Evolutionary conservation across 1,139 yeast genomes (phyloP), one percentile per base, ranked within the genome.

Genomic region (Yamadazyma dendronema): DNA sequence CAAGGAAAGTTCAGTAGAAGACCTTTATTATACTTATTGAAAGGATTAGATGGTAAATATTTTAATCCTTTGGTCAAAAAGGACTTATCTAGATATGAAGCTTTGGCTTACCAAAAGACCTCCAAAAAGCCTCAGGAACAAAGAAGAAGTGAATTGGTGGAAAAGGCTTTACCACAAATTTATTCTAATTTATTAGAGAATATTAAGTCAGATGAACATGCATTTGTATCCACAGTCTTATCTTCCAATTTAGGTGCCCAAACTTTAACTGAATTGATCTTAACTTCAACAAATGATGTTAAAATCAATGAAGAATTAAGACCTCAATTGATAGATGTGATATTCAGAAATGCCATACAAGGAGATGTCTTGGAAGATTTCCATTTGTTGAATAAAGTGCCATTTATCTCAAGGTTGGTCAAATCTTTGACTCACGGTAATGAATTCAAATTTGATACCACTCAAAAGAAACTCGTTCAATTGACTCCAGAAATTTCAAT

Each of bases 111-210:
- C 47, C 57, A 70, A 45, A 77, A 77, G 42, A 85, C 95, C 2
- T 81, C 96, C 23, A 92, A 90, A 62, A 92, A 92, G 62, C 94
- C 89, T 27, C 84, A 82, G 56, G 81, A 75, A 6, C 81, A 74
- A 43, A 81, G 96, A 70, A 80, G 88, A 58, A 44, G 49, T 9
- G 97, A 92, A 65, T 66, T 89, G 37, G 65, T 81, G 36, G 68
- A 71, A 38, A 76, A 72, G 43, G 84, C 89, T 46, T 67, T 84
- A 31, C 95, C 95, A 25, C 53, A 76, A 39, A 70, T 88, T 43
- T 75, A 84, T 52, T 67, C 76, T 38, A 66, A 79, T 21, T 64
- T 88, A 23, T 61, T 67, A 28, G 70, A 75, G 30, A 56, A 66
- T 14, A 75, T 67, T 12, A 46, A 52, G 22, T 50, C 53, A 4